Percentiles rank a stretch among this genome's conserved stretches.
These are phyloP conservation scores for Neonectria sp. DNA, from an alignment of 2,329 filamentous ascomycete genomes.

Conservation along the genomic window DNA sequence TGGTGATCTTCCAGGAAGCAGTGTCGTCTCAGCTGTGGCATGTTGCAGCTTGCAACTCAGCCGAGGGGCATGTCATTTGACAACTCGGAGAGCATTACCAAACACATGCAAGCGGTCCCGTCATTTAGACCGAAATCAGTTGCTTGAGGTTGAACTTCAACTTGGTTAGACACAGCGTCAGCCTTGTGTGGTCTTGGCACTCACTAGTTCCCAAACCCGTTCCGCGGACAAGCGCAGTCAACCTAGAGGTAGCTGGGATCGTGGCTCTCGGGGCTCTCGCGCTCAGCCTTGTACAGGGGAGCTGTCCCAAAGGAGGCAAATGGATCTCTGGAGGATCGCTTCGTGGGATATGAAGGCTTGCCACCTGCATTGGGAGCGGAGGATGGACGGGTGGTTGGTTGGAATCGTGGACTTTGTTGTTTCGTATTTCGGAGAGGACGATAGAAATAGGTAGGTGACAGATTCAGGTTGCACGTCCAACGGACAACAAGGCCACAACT, in stretches of 20 bases:
- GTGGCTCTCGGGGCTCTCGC: background rate
- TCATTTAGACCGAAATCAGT: background rate
- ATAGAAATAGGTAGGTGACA: no score
- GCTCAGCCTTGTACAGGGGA: constrained; percentile 10
- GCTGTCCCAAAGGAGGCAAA: background rate
- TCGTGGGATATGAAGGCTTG: background rate
- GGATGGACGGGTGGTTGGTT: background rate
- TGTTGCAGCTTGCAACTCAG: background rate
- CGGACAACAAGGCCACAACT: background rate
- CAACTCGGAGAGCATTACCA: background rate
- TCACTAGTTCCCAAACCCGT: background rate
- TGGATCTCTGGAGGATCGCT: background rate
- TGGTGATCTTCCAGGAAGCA: background rate
- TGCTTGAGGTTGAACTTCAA: background rate
- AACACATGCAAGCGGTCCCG: background rate
- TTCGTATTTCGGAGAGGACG: background rate
- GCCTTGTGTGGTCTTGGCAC: constrained; percentile 11
- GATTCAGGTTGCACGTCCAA: background rate
- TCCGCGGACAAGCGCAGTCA: background rate
- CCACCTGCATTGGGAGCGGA: constrained; percentile 1
- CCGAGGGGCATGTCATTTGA: background rate
- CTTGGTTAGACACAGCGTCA: constrained; percentile 10
- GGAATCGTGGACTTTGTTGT: background rate
- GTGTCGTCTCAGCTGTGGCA: background rate
- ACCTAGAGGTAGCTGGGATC: constrained; percentile 1